These are phyloP conservation scores for Lentinus brumalis DNA, from an alignment of 768 basidiomycete genomes.

Conservation along the genomic window DNA sequence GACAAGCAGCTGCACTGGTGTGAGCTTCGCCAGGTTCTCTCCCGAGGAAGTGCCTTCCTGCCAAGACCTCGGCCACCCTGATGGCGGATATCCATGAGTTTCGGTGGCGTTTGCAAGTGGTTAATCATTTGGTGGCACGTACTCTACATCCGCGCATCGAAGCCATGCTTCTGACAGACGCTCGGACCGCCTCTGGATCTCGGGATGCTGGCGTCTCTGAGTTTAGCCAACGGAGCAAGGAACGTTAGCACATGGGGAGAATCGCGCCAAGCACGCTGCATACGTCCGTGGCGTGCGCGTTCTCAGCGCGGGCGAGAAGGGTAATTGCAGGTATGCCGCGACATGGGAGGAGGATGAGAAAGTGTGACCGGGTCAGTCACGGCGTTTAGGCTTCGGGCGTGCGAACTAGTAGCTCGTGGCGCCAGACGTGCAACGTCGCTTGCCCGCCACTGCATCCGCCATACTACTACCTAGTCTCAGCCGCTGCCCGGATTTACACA, in stretches of 20 bases:
- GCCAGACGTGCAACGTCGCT: neutral
- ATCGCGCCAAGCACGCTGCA: no score
- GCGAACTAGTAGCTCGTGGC: neutral
- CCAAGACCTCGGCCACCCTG: constrained; percentile 18
- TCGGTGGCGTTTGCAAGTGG: constrained; percentile 6
- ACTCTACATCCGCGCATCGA: neutral
- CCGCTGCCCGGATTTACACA: neutral
- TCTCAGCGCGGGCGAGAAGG: neutral
- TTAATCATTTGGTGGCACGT: neutral
- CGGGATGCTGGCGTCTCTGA: no score
- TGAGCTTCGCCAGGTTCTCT: constrained; percentile 12
- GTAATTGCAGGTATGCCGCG: no score
- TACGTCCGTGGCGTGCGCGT: no score
- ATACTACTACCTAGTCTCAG: neutral
- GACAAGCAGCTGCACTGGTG: neutral
- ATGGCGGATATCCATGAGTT: constrained; percentile 6
- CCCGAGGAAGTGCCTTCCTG: neutral
- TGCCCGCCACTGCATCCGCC: neutral
- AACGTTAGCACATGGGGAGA: no score
- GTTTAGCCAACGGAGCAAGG: no score
- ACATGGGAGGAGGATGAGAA: neutral
- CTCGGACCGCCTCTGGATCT: neutral
- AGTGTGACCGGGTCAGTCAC: neutral
- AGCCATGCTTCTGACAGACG: neutral
- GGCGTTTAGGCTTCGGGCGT: neutral